Percentiles rank a stretch among this genome's conserved stretches.
These are phyloP conservation scores for Syzygium aqueum DNA, from an alignment of 345 rosid species.

Conservation along the genomic window DNA sequence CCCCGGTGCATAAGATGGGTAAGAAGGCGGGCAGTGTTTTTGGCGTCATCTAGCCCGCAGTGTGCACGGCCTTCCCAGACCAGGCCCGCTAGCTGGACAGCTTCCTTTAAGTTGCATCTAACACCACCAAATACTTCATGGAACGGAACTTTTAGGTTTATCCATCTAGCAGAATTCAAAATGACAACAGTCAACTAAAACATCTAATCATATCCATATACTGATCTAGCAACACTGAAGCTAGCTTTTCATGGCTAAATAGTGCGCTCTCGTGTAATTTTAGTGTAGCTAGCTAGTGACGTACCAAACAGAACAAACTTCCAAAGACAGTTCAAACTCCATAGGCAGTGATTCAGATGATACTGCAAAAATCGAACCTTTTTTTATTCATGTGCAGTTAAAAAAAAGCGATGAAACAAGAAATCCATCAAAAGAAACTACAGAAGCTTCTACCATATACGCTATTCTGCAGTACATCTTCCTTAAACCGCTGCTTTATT, in stretches of 20 bases:
- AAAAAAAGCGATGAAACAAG: not conserved
- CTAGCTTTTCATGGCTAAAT: not conserved
- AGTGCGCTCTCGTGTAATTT: not conserved
- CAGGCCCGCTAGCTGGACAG: constrained; percentile 38
- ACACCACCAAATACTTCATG: constrained; percentile 29
- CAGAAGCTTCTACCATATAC: not conserved
- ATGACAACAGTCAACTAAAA: not conserved
- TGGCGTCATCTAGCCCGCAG: constrained; percentile 49
- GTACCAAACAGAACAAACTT: not conserved
- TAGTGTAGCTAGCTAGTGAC: not conserved
- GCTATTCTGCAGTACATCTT: not conserved
- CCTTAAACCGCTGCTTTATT: not conserved
- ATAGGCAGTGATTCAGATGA: not conserved
- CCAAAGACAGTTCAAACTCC: not conserved
- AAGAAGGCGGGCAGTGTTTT: constrained; percentile 44
- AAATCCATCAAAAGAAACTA: not conserved
- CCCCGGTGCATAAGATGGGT: constrained; percentile 38
- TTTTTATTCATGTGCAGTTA: not conserved
- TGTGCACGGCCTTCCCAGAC: constrained; percentile 48
- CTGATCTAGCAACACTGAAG: not conserved
- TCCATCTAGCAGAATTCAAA: constrained; percentile 27
- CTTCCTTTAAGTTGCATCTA: constrained; percentile 41
- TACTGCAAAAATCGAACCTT: not conserved
- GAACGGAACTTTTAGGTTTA: constrained; percentile 47
- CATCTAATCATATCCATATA: not conserved